Base-by-base conservation (phyloP, 768 basidiomycete species). In the Leucogyrophana mollusca region DNA sequence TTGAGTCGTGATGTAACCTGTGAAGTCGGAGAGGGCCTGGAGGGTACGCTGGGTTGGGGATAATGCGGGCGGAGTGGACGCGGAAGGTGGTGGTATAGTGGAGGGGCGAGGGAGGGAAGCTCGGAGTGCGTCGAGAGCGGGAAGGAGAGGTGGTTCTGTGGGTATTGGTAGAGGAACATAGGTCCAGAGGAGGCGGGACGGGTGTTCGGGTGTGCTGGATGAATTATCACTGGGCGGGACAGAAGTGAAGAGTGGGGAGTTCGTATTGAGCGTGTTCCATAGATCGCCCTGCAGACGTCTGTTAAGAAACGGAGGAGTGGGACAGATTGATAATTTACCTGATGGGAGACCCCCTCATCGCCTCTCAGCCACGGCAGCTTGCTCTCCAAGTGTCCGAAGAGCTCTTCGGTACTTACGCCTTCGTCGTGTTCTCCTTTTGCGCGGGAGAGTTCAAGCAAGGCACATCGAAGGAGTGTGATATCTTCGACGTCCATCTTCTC, bases 1-100 rank as follows among this genome's bases (percentile, higher is more conserved):
- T 53, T 89, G 85, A 8, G 85, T 76, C 47, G 85, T 83, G 57
- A 91, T 77, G 61, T 87, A 89, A 4, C 89, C 88, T 0, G 88
- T 90, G 50, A 91, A 76, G 55, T 87, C 83, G 2, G 83, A 75
- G 32, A 90, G 72, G 0, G 78, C 61, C 58, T 89, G 78, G 6
- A 90, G 67, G 9, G 82, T 82, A 55, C 81, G 75, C 54, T 87
- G 84, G 56, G 73, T 71, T 6, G 73, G 45, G 27, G 56, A 68
- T 35, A 64, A 73, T 20, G 63, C 36, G 21, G 42, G 55, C 36
- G 41, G 18, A 21, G 20, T 55, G 41, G 49, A 49, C 24, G 43
- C 54, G 9, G n/a, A n/a, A n/a, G 42, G 21, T 37, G 45, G 58
- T 11, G 52, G 17, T 51, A 27, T 43, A 47, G 20, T 43, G 60